Percentiles rank a stretch among this genome's conserved stretches.
phyloP scores from a whole-genome alignment of 805 yeast genomes.

The Candida hungchunana region DNA sequence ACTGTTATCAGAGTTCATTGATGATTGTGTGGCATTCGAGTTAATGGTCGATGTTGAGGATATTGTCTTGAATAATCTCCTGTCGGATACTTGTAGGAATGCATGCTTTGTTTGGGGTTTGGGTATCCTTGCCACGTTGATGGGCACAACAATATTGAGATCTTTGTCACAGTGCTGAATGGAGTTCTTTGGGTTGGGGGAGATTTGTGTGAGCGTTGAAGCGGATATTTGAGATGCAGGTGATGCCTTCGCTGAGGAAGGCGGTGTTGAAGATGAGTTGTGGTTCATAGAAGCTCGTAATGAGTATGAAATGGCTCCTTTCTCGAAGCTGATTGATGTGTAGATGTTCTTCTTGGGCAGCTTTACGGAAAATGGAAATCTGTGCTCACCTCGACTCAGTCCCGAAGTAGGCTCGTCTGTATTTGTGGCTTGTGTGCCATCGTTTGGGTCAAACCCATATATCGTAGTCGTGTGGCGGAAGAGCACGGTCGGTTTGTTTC shows the following conservation, averaged over 20 bases:
- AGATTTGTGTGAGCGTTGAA: slow-evolving; percentile 15
- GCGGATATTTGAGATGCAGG: slow-evolving; percentile 21
- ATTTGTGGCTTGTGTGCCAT: slow-evolving; percentile 3
- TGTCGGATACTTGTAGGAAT: slow-evolving; percentile 52
- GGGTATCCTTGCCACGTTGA: slow-evolving; percentile 65
- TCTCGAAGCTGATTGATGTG: slow-evolving; percentile 77
- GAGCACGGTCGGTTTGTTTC: slow-evolving; percentile 48
- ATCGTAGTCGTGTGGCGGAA: slow-evolving; percentile 56
- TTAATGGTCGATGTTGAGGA: slow-evolving; percentile 40
- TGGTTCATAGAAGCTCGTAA: slow-evolving; percentile 43
- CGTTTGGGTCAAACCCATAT: slow-evolving; percentile 42
- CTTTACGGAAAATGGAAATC: slow-evolving; percentile 80
- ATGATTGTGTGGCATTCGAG: slow-evolving; percentile 24
- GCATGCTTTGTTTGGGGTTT: slow-evolving; percentile 64
- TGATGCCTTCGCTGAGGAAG: slow-evolving; percentile 17
- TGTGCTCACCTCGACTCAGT: slow-evolving; percentile 76
- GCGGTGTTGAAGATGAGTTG: slow-evolving; percentile 15
- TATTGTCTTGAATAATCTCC: slow-evolving; percentile 33
- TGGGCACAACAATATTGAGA: slow-evolving; percentile 63
- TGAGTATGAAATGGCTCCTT: slow-evolving; percentile 72
- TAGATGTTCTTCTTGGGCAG: slow-evolving; percentile 70
- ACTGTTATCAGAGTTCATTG: slow-evolving; percentile 21
- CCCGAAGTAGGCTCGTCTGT: slow-evolving; percentile 33
- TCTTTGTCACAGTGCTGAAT: slow-evolving; percentile 49
- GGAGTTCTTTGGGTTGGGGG: slow-evolving; percentile 24